Conservation (phyloP, 805 yeast genomes). For the Kurtzmaniella fragi region DNA sequence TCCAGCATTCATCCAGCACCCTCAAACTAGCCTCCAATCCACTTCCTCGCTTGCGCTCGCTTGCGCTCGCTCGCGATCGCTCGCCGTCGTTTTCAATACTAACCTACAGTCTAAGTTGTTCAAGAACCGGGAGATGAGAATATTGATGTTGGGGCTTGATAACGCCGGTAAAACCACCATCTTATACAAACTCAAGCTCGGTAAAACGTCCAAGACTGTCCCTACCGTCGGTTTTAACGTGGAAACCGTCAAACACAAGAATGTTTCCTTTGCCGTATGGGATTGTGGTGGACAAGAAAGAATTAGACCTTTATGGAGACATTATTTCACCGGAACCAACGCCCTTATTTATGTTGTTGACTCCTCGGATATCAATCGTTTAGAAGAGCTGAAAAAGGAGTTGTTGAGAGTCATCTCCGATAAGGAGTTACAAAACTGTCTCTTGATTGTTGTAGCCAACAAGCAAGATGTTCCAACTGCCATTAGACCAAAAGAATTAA, state of each 20-base stretch:
- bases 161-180: conserved; percentile 93
- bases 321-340: conserved; percentile 88
- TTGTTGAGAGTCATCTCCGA: conserved; percentile 74
- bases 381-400: conserved; percentile 75
- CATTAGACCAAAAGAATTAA: conserved; percentile 73
- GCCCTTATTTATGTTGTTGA: conserved; percentile 91
- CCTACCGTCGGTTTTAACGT: conserved; percentile 95
- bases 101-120: conserved; percentile 33
- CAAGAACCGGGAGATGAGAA: conserved; percentile 92
- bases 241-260: conserved; percentile 77
- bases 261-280: conserved; percentile 84
- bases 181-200: conserved; percentile 74
- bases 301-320: conserved; percentile 91
- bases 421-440: conserved; percentile 76
- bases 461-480: conserved; percentile 76
- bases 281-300: conserved; percentile 96
- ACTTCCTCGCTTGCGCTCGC: too few relatives aligned
- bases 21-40: too few relatives aligned
- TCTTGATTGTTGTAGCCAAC: conserved; percentile 81
- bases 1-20: too few relatives aligned
- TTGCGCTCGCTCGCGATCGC: too few relatives aligned
- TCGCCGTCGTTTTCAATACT: conserved; percentile 6
- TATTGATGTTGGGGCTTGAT: conserved; percentile 88
- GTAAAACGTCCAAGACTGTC: conserved; percentile 70
- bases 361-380: conserved; percentile 64